Conservation (phyloP, 2,329 filamentous ascomycete species). For the Fonsecaea monophora region DNA sequence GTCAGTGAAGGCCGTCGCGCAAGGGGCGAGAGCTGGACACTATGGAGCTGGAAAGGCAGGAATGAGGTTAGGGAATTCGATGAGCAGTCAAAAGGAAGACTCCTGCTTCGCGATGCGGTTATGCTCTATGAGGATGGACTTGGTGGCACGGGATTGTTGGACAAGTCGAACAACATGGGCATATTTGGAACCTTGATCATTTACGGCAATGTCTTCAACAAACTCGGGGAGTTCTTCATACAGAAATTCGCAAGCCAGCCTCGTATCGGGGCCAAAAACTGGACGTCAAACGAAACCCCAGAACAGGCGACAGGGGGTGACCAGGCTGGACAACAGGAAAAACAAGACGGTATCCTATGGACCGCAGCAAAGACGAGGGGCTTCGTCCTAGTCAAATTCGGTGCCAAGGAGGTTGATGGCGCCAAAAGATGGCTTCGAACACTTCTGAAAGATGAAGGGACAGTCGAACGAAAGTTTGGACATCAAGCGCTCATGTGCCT, state of each 20-base stretch:
- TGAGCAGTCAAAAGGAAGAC: slow-evolving; percentile 53
- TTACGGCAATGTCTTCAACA: slow-evolving; percentile 71
- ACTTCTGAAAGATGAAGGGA: slow-evolving; percentile 78
- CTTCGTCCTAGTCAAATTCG: slow-evolving; percentile 91
- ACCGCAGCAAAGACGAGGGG: slow-evolving; percentile 80
- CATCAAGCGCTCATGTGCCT: slow-evolving; percentile 81
- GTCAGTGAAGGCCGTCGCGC: slow-evolving; percentile 86
- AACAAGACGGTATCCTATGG: slow-evolving; percentile 71
- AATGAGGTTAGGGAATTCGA: slow-evolving; percentile 78
- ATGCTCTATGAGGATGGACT: slow-evolving; percentile 68
- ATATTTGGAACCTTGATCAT: slow-evolving; percentile 87
- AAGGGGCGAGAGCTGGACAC: slow-evolving; percentile 86
- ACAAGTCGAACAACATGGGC: slow-evolving; percentile 57
- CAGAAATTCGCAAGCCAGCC: slow-evolving; percentile 78
- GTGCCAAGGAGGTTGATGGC: slow-evolving; percentile 79
- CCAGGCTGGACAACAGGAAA: slow-evolving; percentile 59
- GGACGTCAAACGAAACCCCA: slow-evolving; percentile 52
- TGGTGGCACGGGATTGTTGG: slow-evolving; percentile 41
- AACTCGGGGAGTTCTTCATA: slow-evolving; percentile 75
- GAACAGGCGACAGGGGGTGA: slow-evolving; percentile 36
- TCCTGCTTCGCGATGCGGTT: slow-evolving; percentile 86
- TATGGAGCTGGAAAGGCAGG: slow-evolving; percentile 77
- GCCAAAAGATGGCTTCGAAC: slow-evolving; percentile 78
- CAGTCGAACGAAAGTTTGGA: slow-evolving; percentile 73
- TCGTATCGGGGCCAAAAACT: slow-evolving; percentile 82